phyloP scores from a whole-genome alignment of 139 green algal species.

The Tetratostichococcus sp. region DNA sequence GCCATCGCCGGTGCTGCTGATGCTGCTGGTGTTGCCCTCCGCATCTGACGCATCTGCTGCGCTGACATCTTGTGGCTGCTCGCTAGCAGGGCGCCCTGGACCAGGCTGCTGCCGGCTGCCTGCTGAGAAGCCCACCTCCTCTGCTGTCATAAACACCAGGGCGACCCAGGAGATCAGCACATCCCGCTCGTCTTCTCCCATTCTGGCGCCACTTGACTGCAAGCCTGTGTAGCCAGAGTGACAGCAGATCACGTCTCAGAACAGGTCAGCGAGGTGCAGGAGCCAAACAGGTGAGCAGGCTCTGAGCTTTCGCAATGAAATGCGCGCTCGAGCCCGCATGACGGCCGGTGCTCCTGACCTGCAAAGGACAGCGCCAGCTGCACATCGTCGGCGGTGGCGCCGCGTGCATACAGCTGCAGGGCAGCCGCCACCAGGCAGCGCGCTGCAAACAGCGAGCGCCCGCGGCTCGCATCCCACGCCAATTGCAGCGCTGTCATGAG shows the following conservation, averaged over 20 bases:
- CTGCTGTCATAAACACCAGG: constrained; percentile 53
- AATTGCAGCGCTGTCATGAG: constrained; percentile 39
- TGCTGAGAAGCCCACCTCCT: constrained; percentile 32
- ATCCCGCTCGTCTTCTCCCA: constrained; percentile 31
- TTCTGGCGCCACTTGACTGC: constrained; percentile 9
- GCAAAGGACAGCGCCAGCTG: constrained; percentile 24
- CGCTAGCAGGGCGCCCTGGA: too few relatives aligned
- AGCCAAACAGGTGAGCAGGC: too few relatives aligned
- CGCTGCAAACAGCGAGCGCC: constrained; percentile 50
- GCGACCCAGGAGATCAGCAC: constrained; percentile 54
- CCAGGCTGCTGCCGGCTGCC: too few relatives aligned
- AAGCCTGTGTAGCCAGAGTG: constrained; percentile 1
- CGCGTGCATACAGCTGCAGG: constrained; percentile 22
- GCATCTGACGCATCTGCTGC: too few relatives aligned
- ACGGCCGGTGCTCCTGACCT: too few relatives aligned
- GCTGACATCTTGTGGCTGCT: too few relatives aligned
- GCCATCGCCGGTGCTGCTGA: constrained; percentile 3
- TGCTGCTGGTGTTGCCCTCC: background rate
- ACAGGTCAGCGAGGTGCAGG: too few relatives aligned
- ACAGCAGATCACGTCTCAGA: too few relatives aligned
- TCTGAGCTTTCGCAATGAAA: too few relatives aligned
- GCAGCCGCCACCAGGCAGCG: constrained; percentile 29
- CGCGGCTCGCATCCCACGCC: constrained; percentile 40
- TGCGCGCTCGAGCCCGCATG: too few relatives aligned
- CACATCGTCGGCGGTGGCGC: constrained; percentile 30